Evolutionary conservation across 805 yeast species (phyloP), one percentile per base, ranked within the genome.

Genomic region (Torulaspora microellipsoides): DNA sequence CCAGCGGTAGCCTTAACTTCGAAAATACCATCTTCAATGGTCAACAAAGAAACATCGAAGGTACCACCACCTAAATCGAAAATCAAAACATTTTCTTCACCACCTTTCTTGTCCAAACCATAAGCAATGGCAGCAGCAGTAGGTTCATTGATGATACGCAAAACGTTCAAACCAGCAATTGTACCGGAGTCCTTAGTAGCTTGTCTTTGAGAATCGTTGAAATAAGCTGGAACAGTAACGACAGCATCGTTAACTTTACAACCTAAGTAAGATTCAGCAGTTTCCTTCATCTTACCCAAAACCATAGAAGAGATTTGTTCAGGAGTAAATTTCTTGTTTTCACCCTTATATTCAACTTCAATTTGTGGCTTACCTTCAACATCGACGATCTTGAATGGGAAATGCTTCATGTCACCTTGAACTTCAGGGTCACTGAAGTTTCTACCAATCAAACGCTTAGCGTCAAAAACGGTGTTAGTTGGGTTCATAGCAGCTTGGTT

Each of bases 31-130:
- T 87, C 97, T 65, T 88, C 95, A 64, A 90, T 90, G 57, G 95
- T 80, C 66, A 90, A 78, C 51, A 90, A 76, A 23, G 97, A 90
- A 41, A 90, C 97, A 86, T 90, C 97, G 75, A 90, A 90, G 64
- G 97, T 90, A 81, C 97, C 97, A 77, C 97, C 97, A 80, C 97
- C 97, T 62, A 90, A 79, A 73, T 89, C 97, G 75, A 88, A 89
- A 68, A 89, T 87, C 65, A 89, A 78, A 46, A 90, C 95, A 68
- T 90, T 86, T 71, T 83, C 84, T 75, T 90, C 96, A 40, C 75
- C 76, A 54, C 81, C 78, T 51, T 70, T 71, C 68, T 72, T 72
- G 52, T 71, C 76, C 60, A 91, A 80, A 78, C 98, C 98, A 78
- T 91, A 91, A 64, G 98, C 98, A 73, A 90, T 87, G 56, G 98